Evolutionary conservation across 2,329 filamentous ascomycete species (phyloP).

Genomic region (Zalaria obscura): DNA sequence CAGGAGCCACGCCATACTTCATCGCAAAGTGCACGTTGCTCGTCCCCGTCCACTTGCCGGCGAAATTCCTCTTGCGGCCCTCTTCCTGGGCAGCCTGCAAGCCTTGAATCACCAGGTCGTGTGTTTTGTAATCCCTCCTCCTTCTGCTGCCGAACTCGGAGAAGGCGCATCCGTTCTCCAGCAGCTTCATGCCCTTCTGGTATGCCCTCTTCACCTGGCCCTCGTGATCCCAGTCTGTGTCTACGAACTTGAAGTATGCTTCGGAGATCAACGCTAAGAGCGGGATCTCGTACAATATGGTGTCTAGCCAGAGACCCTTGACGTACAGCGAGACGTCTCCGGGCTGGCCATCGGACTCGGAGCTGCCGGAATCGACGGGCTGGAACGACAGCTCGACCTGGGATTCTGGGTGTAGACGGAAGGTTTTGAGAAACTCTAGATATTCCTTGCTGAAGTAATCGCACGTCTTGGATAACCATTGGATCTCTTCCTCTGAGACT

Average conservation of each 20-base stretch:
- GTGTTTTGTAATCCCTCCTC: conserved; percentile 85
- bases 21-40: conserved; percentile 97
- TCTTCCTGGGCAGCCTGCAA: conserved; percentile 64
- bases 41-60: conserved; percentile 69
- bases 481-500: conserved; percentile 64
- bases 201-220: conserved; percentile 77
- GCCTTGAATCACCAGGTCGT: conserved; percentile 80
- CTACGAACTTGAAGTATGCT: conserved; percentile 94
- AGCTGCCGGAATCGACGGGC: conserved; percentile 17
- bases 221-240: conserved; percentile 80
- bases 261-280: conserved; percentile 84
- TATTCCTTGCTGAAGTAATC: conserved; percentile 67
- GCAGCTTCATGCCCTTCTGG: conserved; percentile 60
- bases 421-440: conserved; percentile 66
- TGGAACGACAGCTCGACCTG: conserved; percentile 62
- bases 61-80: conserved; percentile 39
- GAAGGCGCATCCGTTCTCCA: conserved; percentile 73
- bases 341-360: conserved; percentile 42
- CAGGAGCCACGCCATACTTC: conserved; percentile 70
- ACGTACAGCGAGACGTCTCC: conserved; percentile 68
- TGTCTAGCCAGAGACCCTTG: conserved; percentile 79
- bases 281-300: conserved; percentile 95
- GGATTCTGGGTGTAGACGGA: conserved; percentile 66
- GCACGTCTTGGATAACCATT: conserved; percentile 66
- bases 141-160: conserved; percentile 90